These are phyloP conservation scores for Podaxis sp. DNA, from an alignment of 768 basidiomycete genomes.

Conservation along the genomic window DNA sequence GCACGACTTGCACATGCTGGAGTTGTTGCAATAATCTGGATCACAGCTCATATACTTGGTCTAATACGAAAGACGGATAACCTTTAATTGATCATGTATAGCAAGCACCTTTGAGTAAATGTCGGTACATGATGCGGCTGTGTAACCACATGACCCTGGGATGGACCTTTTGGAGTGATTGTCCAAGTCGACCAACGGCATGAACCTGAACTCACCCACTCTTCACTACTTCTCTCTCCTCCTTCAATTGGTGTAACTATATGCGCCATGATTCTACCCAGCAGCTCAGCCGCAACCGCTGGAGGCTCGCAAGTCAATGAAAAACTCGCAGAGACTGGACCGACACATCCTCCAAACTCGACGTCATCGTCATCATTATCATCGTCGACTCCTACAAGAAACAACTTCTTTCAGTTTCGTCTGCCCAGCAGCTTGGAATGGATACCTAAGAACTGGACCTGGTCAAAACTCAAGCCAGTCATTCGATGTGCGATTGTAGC, in stretches of 20 bases:
- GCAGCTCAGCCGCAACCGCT: neutral
- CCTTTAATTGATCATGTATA: too few species aligned
- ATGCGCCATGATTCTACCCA: neutral
- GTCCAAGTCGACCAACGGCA: neutral
- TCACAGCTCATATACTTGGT: neutral
- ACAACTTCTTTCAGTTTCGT: neutral
- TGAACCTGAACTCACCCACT: neutral
- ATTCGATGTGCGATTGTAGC: slow-evolving; percentile 58
- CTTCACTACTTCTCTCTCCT: neutral
- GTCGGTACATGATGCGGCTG: too few species aligned
- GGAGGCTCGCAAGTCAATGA: neutral
- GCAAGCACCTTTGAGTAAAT: too few species aligned
- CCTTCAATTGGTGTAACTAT: neutral
- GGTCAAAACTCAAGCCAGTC: slow-evolving; percentile 57
- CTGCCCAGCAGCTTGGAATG: slow-evolving; percentile 29
- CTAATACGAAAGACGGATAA: neutral
- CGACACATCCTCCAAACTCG: neutral
- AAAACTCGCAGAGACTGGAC: neutral
- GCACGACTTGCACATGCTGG: too few species aligned
- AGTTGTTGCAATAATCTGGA: too few species aligned
- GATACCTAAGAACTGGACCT: slow-evolving; percentile 54
- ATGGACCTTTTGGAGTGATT: neutral
- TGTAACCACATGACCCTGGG: slow-evolving; percentile 1
- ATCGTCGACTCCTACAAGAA: neutral
- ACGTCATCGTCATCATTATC: slow-evolving; percentile 5